Percentiles rank a stretch among this genome's conserved stretches.
These are phyloP conservation scores for Vitis rupestris DNA, from an alignment of 164 flowering plant species.

Conservation along the genomic window DNA sequence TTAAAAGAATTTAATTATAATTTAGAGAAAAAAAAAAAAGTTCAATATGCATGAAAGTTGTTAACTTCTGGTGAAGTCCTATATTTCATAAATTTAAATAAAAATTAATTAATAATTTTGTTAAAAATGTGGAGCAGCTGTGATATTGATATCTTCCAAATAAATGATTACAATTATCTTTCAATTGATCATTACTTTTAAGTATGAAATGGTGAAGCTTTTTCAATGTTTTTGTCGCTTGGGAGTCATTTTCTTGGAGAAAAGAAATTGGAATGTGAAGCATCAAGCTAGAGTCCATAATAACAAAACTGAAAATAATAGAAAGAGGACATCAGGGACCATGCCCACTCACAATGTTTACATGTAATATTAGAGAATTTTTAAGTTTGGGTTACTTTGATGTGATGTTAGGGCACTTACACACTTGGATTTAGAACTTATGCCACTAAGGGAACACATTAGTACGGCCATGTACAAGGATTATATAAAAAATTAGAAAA, in stretches of 20 bases:
- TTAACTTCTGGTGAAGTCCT: no score
- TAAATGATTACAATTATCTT: no score
- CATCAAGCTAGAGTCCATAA: constrained; percentile 8
- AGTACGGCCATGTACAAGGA: constrained; percentile 18
- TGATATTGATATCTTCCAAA: no score
- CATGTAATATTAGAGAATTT: no score
- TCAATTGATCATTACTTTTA: neutral
- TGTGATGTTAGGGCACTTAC: constrained; percentile 18
- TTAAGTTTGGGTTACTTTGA: constrained; percentile 8
- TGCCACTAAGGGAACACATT: constrained; percentile 23
- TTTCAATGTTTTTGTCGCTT: constrained; percentile 7
- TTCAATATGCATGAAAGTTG: no score
- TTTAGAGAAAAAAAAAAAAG: no score
- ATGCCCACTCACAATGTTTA: constrained; percentile 8
- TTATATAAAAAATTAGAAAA: neutral
- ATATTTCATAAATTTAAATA: no score
- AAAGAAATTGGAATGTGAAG: constrained; percentile 6
- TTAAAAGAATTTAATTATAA: no score
- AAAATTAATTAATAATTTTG: no score
- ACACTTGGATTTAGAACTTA: constrained; percentile 1
- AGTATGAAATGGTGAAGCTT: constrained; percentile 11
- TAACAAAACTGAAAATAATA: constrained; percentile 1
- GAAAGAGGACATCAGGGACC: constrained; percentile 4
- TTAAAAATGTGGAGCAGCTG: no score
- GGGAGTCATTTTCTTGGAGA: constrained; percentile 13